Conservation (phyloP, 129 eudicot genomes). For the Flaveria trinervia region DNA sequence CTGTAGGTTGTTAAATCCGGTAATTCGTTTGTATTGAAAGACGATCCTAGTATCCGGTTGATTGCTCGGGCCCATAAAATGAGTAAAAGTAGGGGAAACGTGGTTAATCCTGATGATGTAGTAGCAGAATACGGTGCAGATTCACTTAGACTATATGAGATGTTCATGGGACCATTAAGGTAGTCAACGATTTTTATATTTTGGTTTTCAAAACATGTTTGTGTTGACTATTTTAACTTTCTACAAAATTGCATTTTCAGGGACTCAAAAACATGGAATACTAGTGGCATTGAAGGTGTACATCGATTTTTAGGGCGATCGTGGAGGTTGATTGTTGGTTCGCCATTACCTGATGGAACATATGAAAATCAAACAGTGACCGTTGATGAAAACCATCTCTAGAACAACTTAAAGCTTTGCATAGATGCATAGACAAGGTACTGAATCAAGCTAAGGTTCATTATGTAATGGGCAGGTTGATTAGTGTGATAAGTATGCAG, state of each 20-base stretch:
- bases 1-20: conserved; percentile 75
- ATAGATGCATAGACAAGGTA: conserved; percentile 89
- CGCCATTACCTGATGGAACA: conserved; percentile 68
- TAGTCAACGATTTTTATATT: conserved; percentile 21
- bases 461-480: background rate
- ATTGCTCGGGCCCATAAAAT: conserved; percentile 90
- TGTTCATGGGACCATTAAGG: conserved; percentile 99
- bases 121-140: conserved; percentile 92
- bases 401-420: conserved; percentile 85
- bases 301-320: conserved; percentile 91
- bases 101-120: conserved; percentile 93
- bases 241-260: conserved; percentile 36
- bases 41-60: conserved; percentile 65
- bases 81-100: conserved; percentile 99
- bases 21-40: conserved; percentile 79
- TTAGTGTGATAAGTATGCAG: background rate
- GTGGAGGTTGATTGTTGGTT: conserved; percentile 93
- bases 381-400: conserved; percentile 71
- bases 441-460: background rate
- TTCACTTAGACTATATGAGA: conserved; percentile 92
- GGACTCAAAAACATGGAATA: conserved; percentile 97
- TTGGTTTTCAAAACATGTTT: background rate
- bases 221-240: conserved; percentile 23
- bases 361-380: conserved; percentile 61
- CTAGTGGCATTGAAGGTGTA: conserved; percentile 97